Conservation (phyloP, 192 early-diverging fungal species). For the Coemansia sp. region DNA sequence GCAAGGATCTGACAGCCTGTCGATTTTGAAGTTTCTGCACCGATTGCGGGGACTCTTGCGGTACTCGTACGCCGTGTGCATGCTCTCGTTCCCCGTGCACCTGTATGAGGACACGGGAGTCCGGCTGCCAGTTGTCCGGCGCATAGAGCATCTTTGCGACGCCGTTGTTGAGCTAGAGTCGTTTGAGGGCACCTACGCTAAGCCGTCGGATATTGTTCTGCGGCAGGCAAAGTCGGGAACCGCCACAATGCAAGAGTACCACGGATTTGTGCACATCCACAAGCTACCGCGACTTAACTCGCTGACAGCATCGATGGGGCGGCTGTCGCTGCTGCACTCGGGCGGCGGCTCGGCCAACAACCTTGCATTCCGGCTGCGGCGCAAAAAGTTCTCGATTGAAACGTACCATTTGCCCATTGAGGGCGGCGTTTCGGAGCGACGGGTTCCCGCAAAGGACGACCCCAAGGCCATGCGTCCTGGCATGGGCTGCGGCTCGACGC, state of each 20-base stretch:
- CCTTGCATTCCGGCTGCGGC: conserved; percentile 80
- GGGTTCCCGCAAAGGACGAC: conserved; percentile 38
- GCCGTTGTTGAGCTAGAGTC: conserved; percentile 88
- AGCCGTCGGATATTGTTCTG: conserved; percentile 48
- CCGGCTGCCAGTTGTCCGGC: conserved; percentile 54
- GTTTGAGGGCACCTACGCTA: conserved; percentile 68
- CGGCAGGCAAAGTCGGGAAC: conserved; percentile 52
- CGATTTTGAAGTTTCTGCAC: conserved; percentile 66
- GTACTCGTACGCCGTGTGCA: conserved; percentile 66
- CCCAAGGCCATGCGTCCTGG: conserved; percentile 6
- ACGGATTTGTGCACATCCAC: conserved; percentile 84
- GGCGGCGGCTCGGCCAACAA: conserved; percentile 60
- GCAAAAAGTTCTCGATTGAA: conserved; percentile 90
- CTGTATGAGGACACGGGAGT: conserved; percentile 57
- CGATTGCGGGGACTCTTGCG: conserved; percentile 72
- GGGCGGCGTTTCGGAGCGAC: conserved; percentile 68
- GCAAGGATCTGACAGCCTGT: conserved; percentile 56
- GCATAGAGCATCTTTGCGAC: conserved; percentile 78
- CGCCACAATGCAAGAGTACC: conserved; percentile 67
- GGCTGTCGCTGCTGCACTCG: conserved; percentile 59
- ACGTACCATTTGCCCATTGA: conserved; percentile 94
- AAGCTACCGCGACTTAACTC: conserved; percentile 77
- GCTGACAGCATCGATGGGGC: conserved; percentile 63
- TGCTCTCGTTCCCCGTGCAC: conserved; percentile 79
- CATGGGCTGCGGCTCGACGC: conserved; percentile 47